phyloP scores from a whole-genome alignment of 345 rosid genomes.

The Corymbia maculata region DNA sequence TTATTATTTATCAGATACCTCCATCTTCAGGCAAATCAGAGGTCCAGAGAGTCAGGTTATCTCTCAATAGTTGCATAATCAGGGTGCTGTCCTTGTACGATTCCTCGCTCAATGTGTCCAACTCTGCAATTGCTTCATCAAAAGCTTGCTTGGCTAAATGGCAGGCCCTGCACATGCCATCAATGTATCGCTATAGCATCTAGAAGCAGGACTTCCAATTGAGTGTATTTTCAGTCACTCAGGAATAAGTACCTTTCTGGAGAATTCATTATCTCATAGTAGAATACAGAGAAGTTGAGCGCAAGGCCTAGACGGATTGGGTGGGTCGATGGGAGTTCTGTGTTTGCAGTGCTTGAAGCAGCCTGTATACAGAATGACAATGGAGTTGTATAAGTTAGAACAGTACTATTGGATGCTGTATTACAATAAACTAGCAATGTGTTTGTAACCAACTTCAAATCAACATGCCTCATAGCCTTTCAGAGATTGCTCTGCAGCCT shows the following conservation, averaged over 20 bases:
- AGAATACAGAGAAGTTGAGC: slow-evolving; percentile 96
- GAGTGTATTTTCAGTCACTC: not conserved
- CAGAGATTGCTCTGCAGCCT: slow-evolving; percentile 81
- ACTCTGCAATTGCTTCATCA: slow-evolving; percentile 94
- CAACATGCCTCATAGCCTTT: slow-evolving; percentile 84
- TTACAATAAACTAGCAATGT: not conserved
- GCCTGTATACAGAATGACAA: slow-evolving; percentile 27
- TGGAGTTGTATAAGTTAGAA: not conserved
- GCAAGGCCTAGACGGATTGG: slow-evolving; percentile 99
- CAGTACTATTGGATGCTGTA: not conserved
- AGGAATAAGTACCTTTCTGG: slow-evolving; percentile 64
- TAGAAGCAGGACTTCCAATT: not conserved
- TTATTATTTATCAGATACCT: slow-evolving; percentile 22
- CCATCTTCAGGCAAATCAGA: slow-evolving; percentile 99
- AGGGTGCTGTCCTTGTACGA: slow-evolving; percentile 98
- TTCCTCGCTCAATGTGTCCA: slow-evolving; percentile 94
- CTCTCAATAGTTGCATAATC: slow-evolving; percentile 97
- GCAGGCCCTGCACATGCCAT: slow-evolving; percentile 63
- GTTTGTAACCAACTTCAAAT: not conserved
- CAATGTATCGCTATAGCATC: not conserved
- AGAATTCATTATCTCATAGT: slow-evolving; percentile 98
- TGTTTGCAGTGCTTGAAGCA: slow-evolving; percentile 81
- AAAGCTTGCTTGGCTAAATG: slow-evolving; percentile 98
- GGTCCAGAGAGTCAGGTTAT: slow-evolving; percentile 98
- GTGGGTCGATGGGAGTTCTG: slow-evolving; percentile 93